A percentile compares a stretch with the other conserved stretches of the same genome.
Evolutionary conservation across 2,329 filamentous ascomycete species (phyloP).

Genomic region (Alternaria gaisen): DNA sequence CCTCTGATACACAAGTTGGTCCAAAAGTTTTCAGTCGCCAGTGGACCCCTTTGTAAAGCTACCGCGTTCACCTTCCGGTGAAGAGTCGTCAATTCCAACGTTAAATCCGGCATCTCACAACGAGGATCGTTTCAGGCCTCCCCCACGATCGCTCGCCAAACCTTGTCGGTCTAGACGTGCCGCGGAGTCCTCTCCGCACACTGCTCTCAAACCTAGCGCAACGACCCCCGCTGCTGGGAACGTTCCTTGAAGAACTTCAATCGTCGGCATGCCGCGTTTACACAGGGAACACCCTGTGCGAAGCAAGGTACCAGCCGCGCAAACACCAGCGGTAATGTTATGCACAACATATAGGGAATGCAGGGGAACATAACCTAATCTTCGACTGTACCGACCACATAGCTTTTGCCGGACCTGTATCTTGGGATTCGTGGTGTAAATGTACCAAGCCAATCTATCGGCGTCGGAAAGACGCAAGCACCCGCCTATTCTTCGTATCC

Average conservation of each 20-base stretch:
- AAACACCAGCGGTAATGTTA: conserved; percentile 1
- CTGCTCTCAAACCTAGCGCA: conserved; percentile 6
- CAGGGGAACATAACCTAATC: background rate
- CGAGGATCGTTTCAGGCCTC: conserved; percentile 10
- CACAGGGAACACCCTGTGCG: background rate
- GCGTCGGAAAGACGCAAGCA: background rate
- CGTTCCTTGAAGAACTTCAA: background rate
- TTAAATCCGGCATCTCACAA: background rate
- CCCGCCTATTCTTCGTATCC: background rate
- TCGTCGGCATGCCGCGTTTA: background rate
- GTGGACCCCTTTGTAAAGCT: too few species aligned
- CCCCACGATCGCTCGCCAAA: conserved; percentile 16
- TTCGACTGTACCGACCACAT: background rate
- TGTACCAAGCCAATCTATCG: background rate
- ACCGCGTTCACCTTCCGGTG: background rate
- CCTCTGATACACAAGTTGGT: too few species aligned
- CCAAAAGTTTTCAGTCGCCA: too few species aligned
- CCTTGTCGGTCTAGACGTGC: conserved; percentile 1
- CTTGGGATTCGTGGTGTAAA: background rate
- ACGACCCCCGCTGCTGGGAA: background rate
- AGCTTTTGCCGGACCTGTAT: background rate
- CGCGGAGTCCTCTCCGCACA: conserved; percentile 2
- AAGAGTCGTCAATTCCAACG: background rate
- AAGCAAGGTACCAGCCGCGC: background rate
- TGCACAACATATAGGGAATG: conserved; percentile 1